Percentiles rank a stretch among this genome's conserved stretches.
These are phyloP conservation scores for Cyclocybe aegerita DNA, from an alignment of 768 basidiomycete species.

Conservation along the genomic window DNA sequence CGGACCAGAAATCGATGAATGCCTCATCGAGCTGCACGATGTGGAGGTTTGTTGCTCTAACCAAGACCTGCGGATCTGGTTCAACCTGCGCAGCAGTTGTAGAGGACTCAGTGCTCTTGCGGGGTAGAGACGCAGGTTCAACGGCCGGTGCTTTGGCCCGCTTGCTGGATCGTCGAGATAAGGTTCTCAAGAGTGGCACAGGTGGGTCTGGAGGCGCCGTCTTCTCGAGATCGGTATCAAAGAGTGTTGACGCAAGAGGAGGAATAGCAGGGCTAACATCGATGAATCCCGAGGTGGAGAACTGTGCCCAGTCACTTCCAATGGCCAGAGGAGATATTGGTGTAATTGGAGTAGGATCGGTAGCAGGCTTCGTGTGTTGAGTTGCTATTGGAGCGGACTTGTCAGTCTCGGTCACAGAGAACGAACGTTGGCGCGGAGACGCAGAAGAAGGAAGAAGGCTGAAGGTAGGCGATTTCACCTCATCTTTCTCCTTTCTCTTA, in stretches of 20 bases:
- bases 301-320: constrained; percentile 63
- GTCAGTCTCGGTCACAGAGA: constrained; percentile 23
- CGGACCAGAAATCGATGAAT: constrained; percentile 82
- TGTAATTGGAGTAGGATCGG: constrained; percentile 29
- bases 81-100: neutral
- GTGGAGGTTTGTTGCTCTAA: constrained; percentile 43
- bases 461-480: constrained; percentile 31
- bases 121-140: constrained; percentile 14
- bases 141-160: constrained; percentile 19
- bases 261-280: constrained; percentile 34
- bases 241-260: constrained; percentile 55
- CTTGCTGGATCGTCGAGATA: constrained; percentile 24
- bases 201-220: constrained; percentile 22
- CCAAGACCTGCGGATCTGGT: constrained; percentile 24
- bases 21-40: constrained; percentile 73
- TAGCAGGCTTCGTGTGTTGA: constrained; percentile 28
- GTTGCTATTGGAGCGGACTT: constrained; percentile 16
- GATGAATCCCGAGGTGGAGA: constrained; percentile 65
- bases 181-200: neutral
- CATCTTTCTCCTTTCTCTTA: constrained; percentile 25
- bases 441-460: constrained; percentile 24
- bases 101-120: constrained; percentile 1
- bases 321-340: constrained; percentile 25
- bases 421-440: constrained; percentile 29
- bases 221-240: constrained; percentile 59